A percentile compares a stretch with the other conserved stretches of the same genome.
Evolutionary conservation across 768 basidiomycete species (phyloP).

Genomic region (Pleurotus ostreatus): DNA sequence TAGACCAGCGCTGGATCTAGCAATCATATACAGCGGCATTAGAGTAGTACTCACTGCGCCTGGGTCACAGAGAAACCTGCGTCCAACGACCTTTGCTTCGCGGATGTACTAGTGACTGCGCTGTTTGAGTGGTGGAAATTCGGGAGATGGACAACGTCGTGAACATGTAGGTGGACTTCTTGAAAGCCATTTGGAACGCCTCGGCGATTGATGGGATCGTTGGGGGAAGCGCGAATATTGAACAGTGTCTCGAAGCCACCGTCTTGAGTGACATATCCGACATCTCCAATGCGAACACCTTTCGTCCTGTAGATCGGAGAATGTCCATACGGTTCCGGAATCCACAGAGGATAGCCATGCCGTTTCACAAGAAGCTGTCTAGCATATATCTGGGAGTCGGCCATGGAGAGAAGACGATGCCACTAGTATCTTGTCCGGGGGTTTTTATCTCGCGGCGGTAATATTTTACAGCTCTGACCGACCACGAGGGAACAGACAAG

Average conservation of each 20-base stretch:
- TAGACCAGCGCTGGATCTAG: background rate
- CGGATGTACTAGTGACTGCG: background rate
- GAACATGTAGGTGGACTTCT: background rate
- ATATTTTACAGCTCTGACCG: too few relatives aligned
- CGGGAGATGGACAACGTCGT: background rate
- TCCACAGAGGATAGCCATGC: conserved; percentile 28
- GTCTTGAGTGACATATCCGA: conserved; percentile 18
- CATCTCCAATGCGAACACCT: conserved; percentile 20
- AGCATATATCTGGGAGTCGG: conserved; percentile 4
- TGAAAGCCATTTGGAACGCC: conserved; percentile 9
- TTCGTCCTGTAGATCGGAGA: conserved; percentile 16
- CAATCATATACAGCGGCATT: background rate
- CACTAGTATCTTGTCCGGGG: background rate
- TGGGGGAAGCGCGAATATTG: conserved; percentile 14
- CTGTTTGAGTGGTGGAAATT: background rate
- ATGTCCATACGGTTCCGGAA: conserved; percentile 24
- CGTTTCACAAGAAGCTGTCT: conserved; percentile 7
- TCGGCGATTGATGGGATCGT: conserved; percentile 1
- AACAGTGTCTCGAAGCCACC: conserved; percentile 19
- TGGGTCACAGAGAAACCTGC: background rate
- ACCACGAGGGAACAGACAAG: too few relatives aligned
- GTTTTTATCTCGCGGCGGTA: too few relatives aligned
- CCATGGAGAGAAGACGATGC: background rate
- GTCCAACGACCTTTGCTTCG: background rate
- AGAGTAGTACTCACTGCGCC: background rate